A percentile compares a stretch with the other conserved stretches of the same genome.
These are phyloP conservation scores for Citropsis articulata DNA, from an alignment of 345 rosid genomes.

Conservation along the genomic window DNA sequence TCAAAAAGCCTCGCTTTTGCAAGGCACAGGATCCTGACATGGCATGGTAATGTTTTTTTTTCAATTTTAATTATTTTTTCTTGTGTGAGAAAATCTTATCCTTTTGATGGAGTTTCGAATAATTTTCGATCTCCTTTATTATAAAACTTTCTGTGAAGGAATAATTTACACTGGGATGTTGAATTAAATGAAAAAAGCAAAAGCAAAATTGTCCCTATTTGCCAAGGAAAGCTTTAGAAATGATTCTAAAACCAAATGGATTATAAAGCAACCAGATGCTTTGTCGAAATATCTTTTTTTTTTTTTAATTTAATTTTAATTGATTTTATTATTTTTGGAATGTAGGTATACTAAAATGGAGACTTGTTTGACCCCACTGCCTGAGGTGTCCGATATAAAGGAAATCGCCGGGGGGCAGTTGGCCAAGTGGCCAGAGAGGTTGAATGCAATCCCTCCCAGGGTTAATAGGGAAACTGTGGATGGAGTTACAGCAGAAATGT, in stretches of 20 bases:
- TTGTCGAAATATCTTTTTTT: too few species aligned
- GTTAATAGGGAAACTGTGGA: slow-evolving; percentile 48
- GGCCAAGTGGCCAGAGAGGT: slow-evolving; percentile 79
- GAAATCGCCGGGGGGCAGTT: slow-evolving; percentile 70
- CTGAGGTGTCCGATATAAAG: slow-evolving; percentile 55
- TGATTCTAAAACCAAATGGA: slow-evolving; percentile 36
- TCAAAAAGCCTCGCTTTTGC: slow-evolving; percentile 66
- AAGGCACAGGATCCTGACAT: slow-evolving; percentile 58
- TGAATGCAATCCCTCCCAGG: slow-evolving; percentile 76
- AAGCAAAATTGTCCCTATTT: slow-evolving; percentile 1
- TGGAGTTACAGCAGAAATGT: slow-evolving; percentile 51
- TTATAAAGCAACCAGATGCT: slow-evolving; percentile 19
- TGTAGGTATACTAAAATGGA: slow-evolving; percentile 85
- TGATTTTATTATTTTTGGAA: not conserved
- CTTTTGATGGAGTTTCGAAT: too few species aligned
- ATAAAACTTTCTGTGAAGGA: not conserved
- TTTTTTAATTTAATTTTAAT: not conserved
- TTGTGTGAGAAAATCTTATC: too few species aligned
- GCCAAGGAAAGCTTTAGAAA: not conserved
- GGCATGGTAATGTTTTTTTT: slow-evolving; percentile 58
- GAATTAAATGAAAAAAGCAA: slow-evolving; percentile 2
- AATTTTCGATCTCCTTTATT: not conserved
- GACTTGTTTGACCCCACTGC: slow-evolving; percentile 76
- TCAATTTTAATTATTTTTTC: too few species aligned
- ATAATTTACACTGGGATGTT: not conserved